A percentile compares a stretch with the other conserved stretches of the same genome.
These are phyloP conservation scores for Thamnidium elegans DNA, from an alignment of 192 early-diverging fungal genomes.

Conservation along the genomic window DNA sequence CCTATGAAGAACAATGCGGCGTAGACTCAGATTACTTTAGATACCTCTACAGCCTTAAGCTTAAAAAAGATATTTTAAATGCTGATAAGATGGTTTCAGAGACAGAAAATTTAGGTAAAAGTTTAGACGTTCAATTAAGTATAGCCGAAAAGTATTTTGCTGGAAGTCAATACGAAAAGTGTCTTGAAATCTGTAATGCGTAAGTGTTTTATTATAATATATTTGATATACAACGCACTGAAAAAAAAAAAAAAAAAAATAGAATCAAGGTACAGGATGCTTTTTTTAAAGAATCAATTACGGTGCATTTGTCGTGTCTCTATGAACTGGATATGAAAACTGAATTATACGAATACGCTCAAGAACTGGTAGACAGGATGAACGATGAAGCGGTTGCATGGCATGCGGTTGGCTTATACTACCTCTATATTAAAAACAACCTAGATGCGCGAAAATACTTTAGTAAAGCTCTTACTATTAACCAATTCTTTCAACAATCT, in stretches of 20 bases:
- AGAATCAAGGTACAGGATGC: conserved; percentile 63
- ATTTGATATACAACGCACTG: not conserved
- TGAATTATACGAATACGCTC: conserved; percentile 69
- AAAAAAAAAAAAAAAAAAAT: not conserved
- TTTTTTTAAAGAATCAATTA: conserved; percentile 55
- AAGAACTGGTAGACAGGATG: conserved; percentile 64
- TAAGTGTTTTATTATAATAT: conserved; percentile 12
- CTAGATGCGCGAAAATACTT: conserved; percentile 67
- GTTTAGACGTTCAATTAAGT: conserved; percentile 42
- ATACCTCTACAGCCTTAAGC: conserved; percentile 54
- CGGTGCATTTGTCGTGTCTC: conserved; percentile 66
- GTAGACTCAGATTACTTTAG: conserved; percentile 55
- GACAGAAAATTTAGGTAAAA: conserved; percentile 34
- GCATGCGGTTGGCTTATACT: conserved; percentile 81
- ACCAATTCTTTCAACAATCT: conserved; percentile 60
- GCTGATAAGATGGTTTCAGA: conserved; percentile 23
- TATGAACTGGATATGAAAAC: conserved; percentile 59
- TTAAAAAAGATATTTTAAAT: conserved; percentile 45
- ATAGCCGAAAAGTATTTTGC: conserved; percentile 54
- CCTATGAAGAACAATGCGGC: conserved; percentile 47
- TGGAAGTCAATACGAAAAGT: conserved; percentile 47
- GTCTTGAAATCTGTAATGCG: conserved; percentile 46
- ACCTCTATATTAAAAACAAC: conserved; percentile 57
- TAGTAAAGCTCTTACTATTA: conserved; percentile 58
- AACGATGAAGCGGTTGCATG: conserved; percentile 61